phyloP scores from a whole-genome alignment of 73 alveolate species.

The Uronychia binucleata region DNA sequence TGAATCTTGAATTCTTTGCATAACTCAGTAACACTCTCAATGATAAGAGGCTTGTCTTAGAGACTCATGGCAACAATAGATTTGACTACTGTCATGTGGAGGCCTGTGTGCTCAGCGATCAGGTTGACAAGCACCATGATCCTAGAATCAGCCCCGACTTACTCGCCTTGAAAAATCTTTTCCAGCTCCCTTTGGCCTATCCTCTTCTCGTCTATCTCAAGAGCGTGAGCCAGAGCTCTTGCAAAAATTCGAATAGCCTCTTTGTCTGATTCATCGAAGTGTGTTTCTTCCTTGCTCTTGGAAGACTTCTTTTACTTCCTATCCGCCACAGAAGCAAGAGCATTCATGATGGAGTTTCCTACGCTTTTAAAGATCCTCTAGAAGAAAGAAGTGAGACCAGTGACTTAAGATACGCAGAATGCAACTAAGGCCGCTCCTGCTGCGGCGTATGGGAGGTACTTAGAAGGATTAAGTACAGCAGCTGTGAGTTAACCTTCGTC shows the following conservation, averaged over 20 bases:
- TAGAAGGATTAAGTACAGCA: constrained; percentile 10
- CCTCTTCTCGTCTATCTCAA: background rate
- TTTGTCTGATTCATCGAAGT: too few species aligned
- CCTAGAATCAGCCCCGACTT: background rate
- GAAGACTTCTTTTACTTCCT: too few species aligned
- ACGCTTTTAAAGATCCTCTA: too few species aligned
- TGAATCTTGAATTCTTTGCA: constrained; percentile 1
- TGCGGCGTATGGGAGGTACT: constrained; percentile 15
- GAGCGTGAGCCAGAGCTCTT: background rate
- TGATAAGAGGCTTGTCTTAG: background rate
- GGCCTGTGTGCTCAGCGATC: background rate
- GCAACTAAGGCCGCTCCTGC: background rate
- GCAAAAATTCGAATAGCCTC: too few species aligned
- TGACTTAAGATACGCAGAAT: background rate
- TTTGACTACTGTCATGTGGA: background rate
- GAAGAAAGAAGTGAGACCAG: too few species aligned
- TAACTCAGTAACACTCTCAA: constrained; percentile 1
- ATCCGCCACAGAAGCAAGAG: too few species aligned
- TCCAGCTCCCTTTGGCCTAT: background rate
- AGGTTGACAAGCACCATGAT: background rate
- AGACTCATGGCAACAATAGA: constrained; percentile 17
- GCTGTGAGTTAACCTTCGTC: too few species aligned
- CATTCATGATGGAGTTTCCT: too few species aligned
- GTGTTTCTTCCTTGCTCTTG: too few species aligned
- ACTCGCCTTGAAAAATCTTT: background rate